Evolutionary conservation across 2,329 filamentous ascomycete species (phyloP).

Genomic region (Chaetomium sp.): DNA sequence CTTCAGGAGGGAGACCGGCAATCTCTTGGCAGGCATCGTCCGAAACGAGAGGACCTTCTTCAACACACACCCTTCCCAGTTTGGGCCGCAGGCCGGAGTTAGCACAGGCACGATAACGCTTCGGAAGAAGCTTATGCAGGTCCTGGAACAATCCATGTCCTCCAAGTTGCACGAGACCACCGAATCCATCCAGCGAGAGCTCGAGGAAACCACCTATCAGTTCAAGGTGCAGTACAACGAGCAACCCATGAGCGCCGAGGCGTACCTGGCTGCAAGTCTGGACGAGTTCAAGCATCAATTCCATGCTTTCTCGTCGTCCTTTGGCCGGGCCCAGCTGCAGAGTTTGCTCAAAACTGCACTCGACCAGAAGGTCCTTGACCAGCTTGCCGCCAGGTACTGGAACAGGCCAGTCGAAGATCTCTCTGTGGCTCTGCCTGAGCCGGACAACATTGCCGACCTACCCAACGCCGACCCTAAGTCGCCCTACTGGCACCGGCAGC

Average conservation of each 20-base stretch:
- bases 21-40: constrained; percentile 77
- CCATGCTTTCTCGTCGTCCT: constrained; percentile 87
- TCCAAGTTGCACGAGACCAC: constrained; percentile 85
- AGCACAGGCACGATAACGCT: constrained; percentile 82
- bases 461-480: constrained; percentile 84
- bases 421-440: constrained; percentile 64
- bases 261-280: constrained; percentile 91
- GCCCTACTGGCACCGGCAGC: constrained; percentile 88
- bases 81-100: constrained; percentile 71
- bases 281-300: constrained; percentile 98
- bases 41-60: constrained; percentile 91
- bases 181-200: constrained; percentile 89
- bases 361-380: constrained; percentile 90
- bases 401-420: constrained; percentile 92
- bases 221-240: constrained; percentile 99
- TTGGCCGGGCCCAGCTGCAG: constrained; percentile 86
- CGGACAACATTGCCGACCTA: constrained; percentile 73
- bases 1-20: constrained; percentile 80
- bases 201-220: constrained; percentile 96
- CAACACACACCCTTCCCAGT: constrained; percentile 77
- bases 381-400: constrained; percentile 94
- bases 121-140: constrained; percentile 94
- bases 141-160: constrained; percentile 96
- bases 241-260: constrained; percentile 88
- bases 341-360: constrained; percentile 88